phyloP scores from a whole-genome alignment of 495 filamentous ascomycete species.

The Copromyces sp. region DNA sequence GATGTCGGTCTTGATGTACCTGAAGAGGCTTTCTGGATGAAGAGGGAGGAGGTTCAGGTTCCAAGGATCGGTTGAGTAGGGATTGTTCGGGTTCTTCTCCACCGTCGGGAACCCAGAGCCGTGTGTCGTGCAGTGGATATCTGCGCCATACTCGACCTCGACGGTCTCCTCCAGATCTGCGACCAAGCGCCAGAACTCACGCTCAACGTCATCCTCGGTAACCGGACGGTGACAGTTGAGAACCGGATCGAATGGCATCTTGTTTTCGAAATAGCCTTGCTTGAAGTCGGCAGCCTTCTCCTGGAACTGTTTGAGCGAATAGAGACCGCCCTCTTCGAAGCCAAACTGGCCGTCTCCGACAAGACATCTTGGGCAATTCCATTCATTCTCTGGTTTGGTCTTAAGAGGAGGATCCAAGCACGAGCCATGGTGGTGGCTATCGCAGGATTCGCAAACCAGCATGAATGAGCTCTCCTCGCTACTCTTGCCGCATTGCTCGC shows the following conservation, averaged over 20 bases:
- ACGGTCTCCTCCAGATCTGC: conserved; percentile 89
- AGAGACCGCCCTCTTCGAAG: conserved; percentile 93
- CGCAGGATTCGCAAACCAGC: conserved; percentile 86
- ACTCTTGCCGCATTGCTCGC: conserved; percentile 74
- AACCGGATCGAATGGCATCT: conserved; percentile 82
- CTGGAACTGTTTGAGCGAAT: conserved; percentile 93
- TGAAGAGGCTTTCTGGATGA: conserved; percentile 84
- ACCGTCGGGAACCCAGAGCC: conserved; percentile 96
- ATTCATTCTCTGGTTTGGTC: conserved; percentile 71
- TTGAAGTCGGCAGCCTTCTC: conserved; percentile 94
- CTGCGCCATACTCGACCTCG: conserved; percentile 95
- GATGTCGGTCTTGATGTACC: conserved; percentile 95
- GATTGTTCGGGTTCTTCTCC: conserved; percentile 78
- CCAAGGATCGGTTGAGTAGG: conserved; percentile 85
- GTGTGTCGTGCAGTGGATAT: conserved; percentile 97
- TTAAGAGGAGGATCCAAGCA: conserved; percentile 87
- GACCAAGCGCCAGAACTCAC: conserved; percentile 93
- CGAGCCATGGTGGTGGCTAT: conserved; percentile 74
- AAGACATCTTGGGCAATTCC: conserved; percentile 92
- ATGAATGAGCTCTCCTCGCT: conserved; percentile 53
- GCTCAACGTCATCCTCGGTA: conserved; percentile 92
- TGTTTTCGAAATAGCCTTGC: conserved; percentile 80
- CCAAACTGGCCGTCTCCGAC: conserved; percentile 96
- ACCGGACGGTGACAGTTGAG: conserved; percentile 68
- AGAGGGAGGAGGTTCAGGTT: conserved; percentile 92